Base-by-base conservation (phyloP, 257 asterid genomes). In the Leonotis leonurus region DNA sequence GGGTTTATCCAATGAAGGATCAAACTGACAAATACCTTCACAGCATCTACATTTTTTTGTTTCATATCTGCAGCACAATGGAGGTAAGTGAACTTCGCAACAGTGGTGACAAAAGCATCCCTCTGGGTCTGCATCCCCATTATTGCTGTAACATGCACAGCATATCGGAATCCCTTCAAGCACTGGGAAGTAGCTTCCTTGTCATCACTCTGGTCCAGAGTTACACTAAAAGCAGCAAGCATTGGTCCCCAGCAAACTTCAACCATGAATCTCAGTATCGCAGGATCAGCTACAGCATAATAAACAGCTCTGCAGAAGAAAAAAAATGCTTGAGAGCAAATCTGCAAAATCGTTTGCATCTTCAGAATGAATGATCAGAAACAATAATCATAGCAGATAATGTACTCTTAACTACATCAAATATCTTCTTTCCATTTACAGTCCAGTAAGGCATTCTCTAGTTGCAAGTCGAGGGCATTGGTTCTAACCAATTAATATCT, bases 211-310 rank as follows among this genome's bases (percentile, higher is more conserved):
- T 93, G 99, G 80, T 85, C 99, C 69, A 89, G 79, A 70, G 97
- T 93, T 46, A 89, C 95, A 67, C 99, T 93, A 78, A 89, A 93
- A 22, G 99, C 99, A 72, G 99, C 97, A 63, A 93, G 89, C 94
- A 93, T 87, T 35, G 96, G 99, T 39, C 97, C 99, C 97, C 99
- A 93, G 78, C 96, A 89, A 67, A 89, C 97, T 81, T 93, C 97
- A 76, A 84, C 82, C 97, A 92, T 92, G 81, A 92, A 92, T 80
- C 95, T 80, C 83, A 92, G 68, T 73, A 92, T 85, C 60, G 94
- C 78, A 57, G 97, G 94, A 77, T 92, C 96, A 56, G 96, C 78
- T 69, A 92, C 87, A 67, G 87, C 80, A 69, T 89, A 83, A 70
- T 80, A 93, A 59, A 82, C 64, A 67, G 77, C 80, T 85, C 99